phyloP scores from a whole-genome alignment of 805 yeast species.

The Zygoascus bituminiphila region DNA sequence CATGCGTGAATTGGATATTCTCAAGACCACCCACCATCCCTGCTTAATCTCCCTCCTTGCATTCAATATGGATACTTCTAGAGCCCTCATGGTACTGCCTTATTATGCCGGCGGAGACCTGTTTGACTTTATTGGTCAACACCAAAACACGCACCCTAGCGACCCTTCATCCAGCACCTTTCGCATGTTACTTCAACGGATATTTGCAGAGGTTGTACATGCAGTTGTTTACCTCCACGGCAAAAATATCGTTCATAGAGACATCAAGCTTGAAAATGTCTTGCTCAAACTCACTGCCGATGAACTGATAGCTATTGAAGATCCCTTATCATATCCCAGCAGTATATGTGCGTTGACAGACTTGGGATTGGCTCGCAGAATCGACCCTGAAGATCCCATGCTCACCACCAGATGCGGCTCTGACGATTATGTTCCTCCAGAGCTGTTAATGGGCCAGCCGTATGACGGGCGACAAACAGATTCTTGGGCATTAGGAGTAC shows the following conservation, averaged over 20 bases:
- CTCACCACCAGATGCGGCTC: slow-evolving; percentile 90
- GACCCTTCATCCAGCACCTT: neutral
- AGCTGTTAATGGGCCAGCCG: slow-evolving; percentile 77
- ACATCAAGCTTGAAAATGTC: slow-evolving; percentile 73
- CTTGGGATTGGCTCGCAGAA: slow-evolving; percentile 75
- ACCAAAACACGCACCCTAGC: slow-evolving; percentile 9
- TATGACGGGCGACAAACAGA: slow-evolving; percentile 91
- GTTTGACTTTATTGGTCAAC: slow-evolving; percentile 48
- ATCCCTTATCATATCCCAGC: slow-evolving; percentile 22
- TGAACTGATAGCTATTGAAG: slow-evolving; percentile 24
- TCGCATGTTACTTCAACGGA: slow-evolving; percentile 41
- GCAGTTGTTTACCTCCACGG: slow-evolving; percentile 70
- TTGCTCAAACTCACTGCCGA: slow-evolving; percentile 31
- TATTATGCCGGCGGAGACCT: slow-evolving; percentile 83
- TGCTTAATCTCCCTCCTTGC: slow-evolving; percentile 51
- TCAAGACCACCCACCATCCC: slow-evolving; percentile 52
- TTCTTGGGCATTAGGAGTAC: slow-evolving; percentile 91
- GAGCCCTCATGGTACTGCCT: slow-evolving; percentile 53
- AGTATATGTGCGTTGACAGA: slow-evolving; percentile 60
- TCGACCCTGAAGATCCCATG: slow-evolving; percentile 52
- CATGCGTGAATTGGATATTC: slow-evolving; percentile 64
- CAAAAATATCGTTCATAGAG: slow-evolving; percentile 73
- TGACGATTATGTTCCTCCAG: slow-evolving; percentile 95
- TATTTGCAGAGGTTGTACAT: slow-evolving; percentile 60
- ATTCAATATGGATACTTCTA: slow-evolving; percentile 30